Percentiles rank a stretch among this genome's conserved stretches.
Evolutionary conservation across 169 alveolate genomes (phyloP).

Genomic region (Eimeria sp.): DNA sequence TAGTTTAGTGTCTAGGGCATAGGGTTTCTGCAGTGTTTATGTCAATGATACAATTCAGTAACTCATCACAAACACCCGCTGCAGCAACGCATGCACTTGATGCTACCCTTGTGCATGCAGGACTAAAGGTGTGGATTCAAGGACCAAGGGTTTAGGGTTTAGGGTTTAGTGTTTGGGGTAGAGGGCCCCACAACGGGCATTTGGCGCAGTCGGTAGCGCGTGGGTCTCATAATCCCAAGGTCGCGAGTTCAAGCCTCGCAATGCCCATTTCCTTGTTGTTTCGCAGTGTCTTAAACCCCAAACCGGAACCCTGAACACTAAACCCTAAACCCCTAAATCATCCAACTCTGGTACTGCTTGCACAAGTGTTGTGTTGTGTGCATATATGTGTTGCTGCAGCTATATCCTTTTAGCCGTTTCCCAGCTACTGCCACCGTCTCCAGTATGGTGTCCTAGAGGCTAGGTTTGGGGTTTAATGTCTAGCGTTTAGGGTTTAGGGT

Average conservation of each 20-base stretch:
- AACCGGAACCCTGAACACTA: neutral
- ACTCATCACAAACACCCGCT: neutral
- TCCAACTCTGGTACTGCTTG: neutral
- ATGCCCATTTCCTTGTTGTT: conserved; percentile 45
- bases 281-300: neutral
- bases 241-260: conserved; percentile 88
- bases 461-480: conserved; percentile 19
- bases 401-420: neutral
- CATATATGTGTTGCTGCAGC: neutral
- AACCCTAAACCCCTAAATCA: neutral
- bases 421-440: neutral
- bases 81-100: too few relatives aligned
- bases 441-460: neutral
- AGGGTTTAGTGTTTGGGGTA: neutral
- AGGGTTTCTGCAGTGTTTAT: conserved; percentile 80
- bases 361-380: neutral
- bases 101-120: conserved; percentile 62
- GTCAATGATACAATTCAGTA: neutral
- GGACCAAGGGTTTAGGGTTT: neutral
- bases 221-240: conserved; percentile 88
- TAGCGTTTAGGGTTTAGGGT: conserved; percentile 3
- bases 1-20: neutral
- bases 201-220: conserved; percentile 89
- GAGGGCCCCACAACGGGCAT: conserved; percentile 46
- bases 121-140: neutral